Conservation (phyloP, 1,284 basidiomycete species). For the Schizophyllum commune region DNA sequence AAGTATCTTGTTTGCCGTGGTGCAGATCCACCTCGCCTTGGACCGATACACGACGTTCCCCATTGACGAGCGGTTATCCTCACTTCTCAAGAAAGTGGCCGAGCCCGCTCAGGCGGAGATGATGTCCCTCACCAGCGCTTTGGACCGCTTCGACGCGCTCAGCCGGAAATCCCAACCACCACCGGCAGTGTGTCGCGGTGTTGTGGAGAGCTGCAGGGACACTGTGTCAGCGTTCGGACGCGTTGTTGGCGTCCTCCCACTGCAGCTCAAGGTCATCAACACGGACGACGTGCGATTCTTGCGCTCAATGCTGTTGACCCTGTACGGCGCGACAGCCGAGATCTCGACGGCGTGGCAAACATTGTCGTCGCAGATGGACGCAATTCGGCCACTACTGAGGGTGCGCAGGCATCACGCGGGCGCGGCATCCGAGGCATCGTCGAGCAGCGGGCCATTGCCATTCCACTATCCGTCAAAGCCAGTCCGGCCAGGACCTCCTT, state of each 20-base stretch:
- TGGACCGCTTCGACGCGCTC: conserved; percentile 89
- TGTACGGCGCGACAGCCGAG: conserved; percentile 90
- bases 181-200: conserved; percentile 67
- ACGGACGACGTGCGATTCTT: conserved; percentile 85
- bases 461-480: neutral
- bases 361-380: conserved; percentile 69
- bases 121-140: conserved; percentile 76
- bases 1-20: conserved; percentile 88
- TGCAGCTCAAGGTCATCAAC: conserved; percentile 75
- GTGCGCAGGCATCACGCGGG: conserved; percentile 22
- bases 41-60: conserved; percentile 86
- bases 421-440: conserved; percentile 20
- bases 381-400: conserved; percentile 57
- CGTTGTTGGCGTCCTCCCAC: conserved; percentile 74
- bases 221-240: conserved; percentile 83
- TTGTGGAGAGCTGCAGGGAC: conserved; percentile 83
- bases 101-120: conserved; percentile 82
- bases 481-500: conserved; percentile 4
- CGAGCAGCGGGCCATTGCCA: conserved; percentile 13
- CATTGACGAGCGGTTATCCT: conserved; percentile 80
- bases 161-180: conserved; percentile 66
- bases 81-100: conserved; percentile 76
- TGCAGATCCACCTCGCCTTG: conserved; percentile 87
- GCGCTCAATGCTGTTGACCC: conserved; percentile 79
- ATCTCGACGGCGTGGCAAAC: conserved; percentile 80